Conservation (phyloP, 2,329 filamentous ascomycete genomes). For the Coniochaeta hoffmannii region DNA sequence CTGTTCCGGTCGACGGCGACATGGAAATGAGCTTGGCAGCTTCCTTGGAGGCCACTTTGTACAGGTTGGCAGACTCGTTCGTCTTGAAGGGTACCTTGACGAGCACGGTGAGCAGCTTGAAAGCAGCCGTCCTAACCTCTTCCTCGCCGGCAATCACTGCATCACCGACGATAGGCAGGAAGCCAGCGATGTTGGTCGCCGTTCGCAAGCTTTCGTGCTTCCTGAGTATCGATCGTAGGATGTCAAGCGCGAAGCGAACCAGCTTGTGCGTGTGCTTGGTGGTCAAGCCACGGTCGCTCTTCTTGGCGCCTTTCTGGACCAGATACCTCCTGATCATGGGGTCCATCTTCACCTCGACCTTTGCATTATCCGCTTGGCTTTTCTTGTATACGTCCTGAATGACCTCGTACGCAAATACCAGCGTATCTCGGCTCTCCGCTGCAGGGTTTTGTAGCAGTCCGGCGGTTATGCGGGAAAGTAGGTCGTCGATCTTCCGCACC, state of each 20-base stretch:
- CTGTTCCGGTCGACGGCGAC: slow-evolving; percentile 70
- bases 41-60: slow-evolving; percentile 76
- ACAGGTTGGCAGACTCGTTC: slow-evolving; percentile 55
- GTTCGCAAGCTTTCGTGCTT: slow-evolving; percentile 79
- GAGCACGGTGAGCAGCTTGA: slow-evolving; percentile 77
- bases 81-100: slow-evolving; percentile 75
- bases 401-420: slow-evolving; percentile 94
- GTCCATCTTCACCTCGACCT: slow-evolving; percentile 48
- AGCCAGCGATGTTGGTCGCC: slow-evolving; percentile 71
- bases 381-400: slow-evolving; percentile 78
- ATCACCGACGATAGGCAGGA: slow-evolving; percentile 84
- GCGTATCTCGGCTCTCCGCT: slow-evolving; percentile 68
- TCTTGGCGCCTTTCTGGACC: slow-evolving; percentile 71
- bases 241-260: slow-evolving; percentile 77
- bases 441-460: slow-evolving; percentile 78
- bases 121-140: slow-evolving; percentile 82
- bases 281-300: slow-evolving; percentile 62
- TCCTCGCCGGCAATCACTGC: slow-evolving; percentile 77
- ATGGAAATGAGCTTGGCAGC: slow-evolving; percentile 74
- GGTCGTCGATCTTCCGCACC: slow-evolving; percentile 82
- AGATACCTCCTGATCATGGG: slow-evolving; percentile 65
- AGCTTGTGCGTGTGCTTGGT: slow-evolving; percentile 83
- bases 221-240: slow-evolving; percentile 76
- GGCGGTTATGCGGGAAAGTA: slow-evolving; percentile 74
- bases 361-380: slow-evolving; percentile 31